A percentile compares a stretch with the other conserved stretches of the same genome.
Evolutionary conservation across 2,329 filamentous ascomycete species (phyloP).

Genomic region (Pseudogymnoascus sp.): DNA sequence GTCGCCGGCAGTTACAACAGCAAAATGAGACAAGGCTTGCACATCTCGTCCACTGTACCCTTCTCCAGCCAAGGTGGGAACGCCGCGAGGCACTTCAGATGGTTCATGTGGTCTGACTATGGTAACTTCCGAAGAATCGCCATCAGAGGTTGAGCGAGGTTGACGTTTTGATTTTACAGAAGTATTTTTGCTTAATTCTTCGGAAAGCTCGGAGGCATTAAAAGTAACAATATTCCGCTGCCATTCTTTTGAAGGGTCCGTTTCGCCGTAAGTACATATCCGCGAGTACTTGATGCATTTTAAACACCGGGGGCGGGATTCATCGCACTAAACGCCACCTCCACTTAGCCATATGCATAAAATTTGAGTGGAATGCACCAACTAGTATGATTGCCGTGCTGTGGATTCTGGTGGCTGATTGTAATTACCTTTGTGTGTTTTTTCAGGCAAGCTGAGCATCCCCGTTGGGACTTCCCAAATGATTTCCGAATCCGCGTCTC

Average conservation of each 20-base stretch:
- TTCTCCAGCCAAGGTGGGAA: not conserved
- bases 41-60: not conserved
- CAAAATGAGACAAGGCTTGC: not conserved
- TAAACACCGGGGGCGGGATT: not conserved
- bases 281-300: slow-evolving; percentile 7
- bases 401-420: not conserved
- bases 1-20: not conserved
- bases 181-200: not conserved
- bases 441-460: not conserved
- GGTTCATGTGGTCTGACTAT: not conserved
- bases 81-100: not conserved
- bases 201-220: not conserved
- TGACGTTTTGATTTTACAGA: not conserved
- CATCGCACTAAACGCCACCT: not conserved
- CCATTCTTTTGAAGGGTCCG: not conserved
- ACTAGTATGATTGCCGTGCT: not conserved
- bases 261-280: not conserved
- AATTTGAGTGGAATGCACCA: not conserved
- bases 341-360: not conserved
- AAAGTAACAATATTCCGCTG: not conserved
- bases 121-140: not conserved
- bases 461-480: not conserved
- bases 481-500: not conserved
- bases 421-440: not conserved
- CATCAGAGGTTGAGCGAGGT: not conserved